Base-by-base conservation (phyloP, 2,329 filamentous ascomycete genomes). In the Aspergillus unguis region DNA sequence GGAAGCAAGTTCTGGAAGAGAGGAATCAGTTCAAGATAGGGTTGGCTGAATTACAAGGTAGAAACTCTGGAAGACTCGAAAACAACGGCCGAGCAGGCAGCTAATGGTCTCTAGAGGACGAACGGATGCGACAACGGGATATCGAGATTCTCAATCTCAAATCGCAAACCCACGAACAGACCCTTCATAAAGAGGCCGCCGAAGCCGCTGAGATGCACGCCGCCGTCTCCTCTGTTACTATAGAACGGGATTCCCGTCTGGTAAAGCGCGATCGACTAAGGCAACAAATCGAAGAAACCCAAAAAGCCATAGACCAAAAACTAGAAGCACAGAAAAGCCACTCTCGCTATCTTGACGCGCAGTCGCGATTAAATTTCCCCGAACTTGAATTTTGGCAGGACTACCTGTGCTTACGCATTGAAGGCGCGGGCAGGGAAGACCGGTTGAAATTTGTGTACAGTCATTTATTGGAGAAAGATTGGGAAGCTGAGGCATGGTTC, bases 361-460 rank as follows among this genome's bases (percentile, higher is more conserved):
- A 97, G 74, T 84, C 88, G 49, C 84, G 90, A 32, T 88, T 92
- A 72, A 97, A 99, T 72, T 83, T 89, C 40, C 94, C 94, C 0
- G 94, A 99, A 75, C 80, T 99, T 42, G 88, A 92, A 61, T 97
- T 97, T 69, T 99, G 94, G 94, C 88, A 95, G 69, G 87, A 87
- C 50, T 94, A 92, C 68, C 77, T 99, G 54, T 92, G 92, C 53
- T 72, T 97, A 67, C 80, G 87, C 55, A 95, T 99, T 65, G 92
- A 97, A 67, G 92, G 92, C 1, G 88, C 89, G 0, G 92, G 90
- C 1, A 82, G 84, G 66, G 85, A 89, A 57, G 92, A 96, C 72
- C 82, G 88, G 27, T 78, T 99, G 62, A 92, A 92, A 71, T 96
- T 99, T 69, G 82, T 94, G 2, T 99, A 90, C 67, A 88, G 85